These are phyloP conservation scores for Cryptosporidium meleagridis DNA, from an alignment of 169 alveolate genomes.

Conservation along the genomic window DNA sequence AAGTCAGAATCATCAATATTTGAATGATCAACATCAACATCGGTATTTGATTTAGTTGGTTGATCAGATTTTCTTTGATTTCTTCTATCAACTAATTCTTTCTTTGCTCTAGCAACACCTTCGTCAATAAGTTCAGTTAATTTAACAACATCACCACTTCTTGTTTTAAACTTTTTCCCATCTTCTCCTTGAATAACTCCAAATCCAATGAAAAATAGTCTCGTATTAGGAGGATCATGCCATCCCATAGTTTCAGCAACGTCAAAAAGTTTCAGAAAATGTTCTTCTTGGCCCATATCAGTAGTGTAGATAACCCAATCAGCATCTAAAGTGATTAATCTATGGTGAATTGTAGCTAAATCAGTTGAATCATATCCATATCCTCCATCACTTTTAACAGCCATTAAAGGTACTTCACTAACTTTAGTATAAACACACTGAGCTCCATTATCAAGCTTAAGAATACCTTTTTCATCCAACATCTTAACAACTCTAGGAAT, in stretches of 20 bases:
- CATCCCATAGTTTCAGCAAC: slow-evolving; percentile 93
- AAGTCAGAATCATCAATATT: slow-evolving; percentile 75
- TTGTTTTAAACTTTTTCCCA: slow-evolving; percentile 95
- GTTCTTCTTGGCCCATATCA: slow-evolving; percentile 95
- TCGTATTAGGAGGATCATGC: slow-evolving; percentile 84
- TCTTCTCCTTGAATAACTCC: slow-evolving; percentile 95
- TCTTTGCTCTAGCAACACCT: slow-evolving; percentile 94
- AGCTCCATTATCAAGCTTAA: slow-evolving; percentile 93
- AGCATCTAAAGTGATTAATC: slow-evolving; percentile 83
- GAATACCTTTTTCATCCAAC: slow-evolving; percentile 84
- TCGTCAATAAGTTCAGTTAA: slow-evolving; percentile 94
- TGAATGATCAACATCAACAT: slow-evolving; percentile 10
- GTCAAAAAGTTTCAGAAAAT: slow-evolving; percentile 93
- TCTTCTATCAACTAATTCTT: slow-evolving; percentile 82
- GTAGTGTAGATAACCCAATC: slow-evolving; percentile 95
- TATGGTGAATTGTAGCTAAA: slow-evolving; percentile 93
- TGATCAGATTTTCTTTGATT: background rate
- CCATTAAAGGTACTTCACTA: slow-evolving; percentile 90
- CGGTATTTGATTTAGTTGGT: background rate
- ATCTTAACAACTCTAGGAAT: slow-evolving; percentile 86
- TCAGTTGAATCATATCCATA: slow-evolving; percentile 99
- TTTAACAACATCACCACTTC: slow-evolving; percentile 95
- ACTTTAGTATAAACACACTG: slow-evolving; percentile 89
- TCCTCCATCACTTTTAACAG: slow-evolving; percentile 98
- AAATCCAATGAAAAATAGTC: slow-evolving; percentile 96